Evolutionary conservation across 345 rosid genomes (phyloP), one percentile per base, ranked within the genome.

Genomic region (Eutrema japonicum): DNA sequence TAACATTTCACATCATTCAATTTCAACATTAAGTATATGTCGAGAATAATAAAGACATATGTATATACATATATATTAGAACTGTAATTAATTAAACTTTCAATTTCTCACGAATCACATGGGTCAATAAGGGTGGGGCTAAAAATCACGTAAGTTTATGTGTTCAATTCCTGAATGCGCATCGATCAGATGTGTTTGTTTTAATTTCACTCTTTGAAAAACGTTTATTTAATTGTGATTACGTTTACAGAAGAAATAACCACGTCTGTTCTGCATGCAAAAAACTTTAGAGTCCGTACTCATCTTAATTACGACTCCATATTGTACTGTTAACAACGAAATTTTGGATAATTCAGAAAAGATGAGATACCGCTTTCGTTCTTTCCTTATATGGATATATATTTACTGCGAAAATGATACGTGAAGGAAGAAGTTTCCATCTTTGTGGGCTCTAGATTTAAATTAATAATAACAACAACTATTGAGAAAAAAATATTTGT

Each of bases 101-200:
- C 30, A 14, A 52, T 26, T 43, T 48, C 66, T 56, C 45, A 66
- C 67, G 52, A 56, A 38, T 74, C 61, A 41, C 60, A 66, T 48
- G 16, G 61, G 72, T 66, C 72, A 74, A 74, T 13, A 74, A 74
- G 61, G 60, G 73, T 58, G 67, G 78, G 72, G 65, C 22, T 38
- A 49, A 49, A 74, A 56, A 65, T 56, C 72, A 60, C 65, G 65
- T 60, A 46, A 7, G 32, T 12, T 43, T 14, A 30, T 51, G 11
- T 59, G 57, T 48, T 38, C 7, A 11, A 29, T 32, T 51, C 13
- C 42, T 51, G 52, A 49, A 61, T 71, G 75, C 59, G 42, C 61
- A 52, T 55, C 35, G 35, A 32, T 41, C 37, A 63, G 40, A 54
- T 64, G 57, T 64, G 77, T 43, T 5, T 22, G n/a, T 43, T 53